Evolutionary conservation across 176 grass and related monocot species (phyloP), one percentile per base, ranked within the genome.

Genomic region (Alloteropsis semialata): DNA sequence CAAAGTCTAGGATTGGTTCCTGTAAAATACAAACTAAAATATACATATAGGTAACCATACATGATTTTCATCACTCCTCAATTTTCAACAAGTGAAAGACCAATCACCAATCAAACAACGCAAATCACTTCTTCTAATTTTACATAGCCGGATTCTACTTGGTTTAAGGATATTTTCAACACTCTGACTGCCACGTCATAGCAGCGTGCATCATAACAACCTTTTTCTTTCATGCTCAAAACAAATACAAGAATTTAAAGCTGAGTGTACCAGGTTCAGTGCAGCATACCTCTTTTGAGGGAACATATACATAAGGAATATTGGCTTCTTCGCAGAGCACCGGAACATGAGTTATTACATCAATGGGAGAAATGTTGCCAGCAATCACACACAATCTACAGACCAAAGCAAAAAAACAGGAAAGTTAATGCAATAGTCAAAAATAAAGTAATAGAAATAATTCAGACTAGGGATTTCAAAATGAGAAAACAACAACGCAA

Each of bases 301-400:
- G 83, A 71, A 99, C 91, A 88, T 87, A 96, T 29, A 96, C 73
- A 24, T 93, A 96, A 61, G 96, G 93, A 79, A 93, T 91, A 64
- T 76, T 79, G 84, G 87, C 74, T 86, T 96, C 93, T 87, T 99
- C 91, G 34, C 91, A 93, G 43, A 99, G 78, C 69, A 99, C 75
- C 0, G 93, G 93, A 53, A 99, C 67, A 81, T 96, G 96, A 48
- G 93, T 99, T 63, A 96, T 99, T 27, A 93, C 91, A 87, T 99
- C 96, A 30, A 98, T 98, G 5, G 96, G 92, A 88, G 90, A 98
- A 71, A 98, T 95, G 65, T 98, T 98, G 60, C 96, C 96, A n/a
- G 92, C 96, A 67, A 98, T 93, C 44, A 98, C 81, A 43, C 96
- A 98, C 59, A 98, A 78, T 64, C 96, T 93, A 81, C 65, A 80